Conservation (phyloP, 2,329 filamentous ascomycete genomes). For the Fusarium sp. region DNA sequence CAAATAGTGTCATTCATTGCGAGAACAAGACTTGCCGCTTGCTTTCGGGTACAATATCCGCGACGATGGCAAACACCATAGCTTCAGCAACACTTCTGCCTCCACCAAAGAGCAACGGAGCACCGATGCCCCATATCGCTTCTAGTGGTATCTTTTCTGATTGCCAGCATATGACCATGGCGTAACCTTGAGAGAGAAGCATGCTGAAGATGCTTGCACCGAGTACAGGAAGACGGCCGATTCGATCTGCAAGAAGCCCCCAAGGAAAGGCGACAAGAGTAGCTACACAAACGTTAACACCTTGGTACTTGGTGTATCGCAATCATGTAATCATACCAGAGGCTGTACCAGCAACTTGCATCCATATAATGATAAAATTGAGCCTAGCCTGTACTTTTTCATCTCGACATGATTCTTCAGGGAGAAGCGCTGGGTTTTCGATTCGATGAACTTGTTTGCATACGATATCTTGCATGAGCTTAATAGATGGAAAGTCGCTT, state of each 20-base stretch:
- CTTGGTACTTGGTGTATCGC: neutral
- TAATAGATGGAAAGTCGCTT: constrained; percentile 37
- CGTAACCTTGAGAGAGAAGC: constrained; percentile 39
- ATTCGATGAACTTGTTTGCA: constrained; percentile 31
- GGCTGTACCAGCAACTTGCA: constrained; percentile 37
- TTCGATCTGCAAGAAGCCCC: constrained; percentile 40
- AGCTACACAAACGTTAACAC: constrained; percentile 22
- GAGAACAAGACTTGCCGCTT: constrained; percentile 24
- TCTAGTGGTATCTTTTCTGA: constrained; percentile 35
- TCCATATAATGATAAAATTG: constrained; percentile 37
- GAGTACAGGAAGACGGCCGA: constrained; percentile 44
- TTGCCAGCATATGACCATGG: constrained; percentile 36
- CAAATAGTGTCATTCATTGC: neutral
- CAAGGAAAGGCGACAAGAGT: constrained; percentile 39
- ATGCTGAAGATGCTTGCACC: constrained; percentile 41
- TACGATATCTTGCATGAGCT: constrained; percentile 43
- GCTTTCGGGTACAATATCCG: constrained; percentile 28
- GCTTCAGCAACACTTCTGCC: constrained; percentile 44
- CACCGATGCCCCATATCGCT: constrained; percentile 43
- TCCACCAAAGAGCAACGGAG: constrained; percentile 41
- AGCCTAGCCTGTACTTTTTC: constrained; percentile 39
- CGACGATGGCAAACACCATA: constrained; percentile 46
- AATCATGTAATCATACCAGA: constrained; percentile 13
- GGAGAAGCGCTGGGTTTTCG: constrained; percentile 13
- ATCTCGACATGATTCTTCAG: constrained; percentile 34